These are phyloP conservation scores for Vigna nakashimae DNA, from an alignment of 306 rosid genomes.

Conservation along the genomic window DNA sequence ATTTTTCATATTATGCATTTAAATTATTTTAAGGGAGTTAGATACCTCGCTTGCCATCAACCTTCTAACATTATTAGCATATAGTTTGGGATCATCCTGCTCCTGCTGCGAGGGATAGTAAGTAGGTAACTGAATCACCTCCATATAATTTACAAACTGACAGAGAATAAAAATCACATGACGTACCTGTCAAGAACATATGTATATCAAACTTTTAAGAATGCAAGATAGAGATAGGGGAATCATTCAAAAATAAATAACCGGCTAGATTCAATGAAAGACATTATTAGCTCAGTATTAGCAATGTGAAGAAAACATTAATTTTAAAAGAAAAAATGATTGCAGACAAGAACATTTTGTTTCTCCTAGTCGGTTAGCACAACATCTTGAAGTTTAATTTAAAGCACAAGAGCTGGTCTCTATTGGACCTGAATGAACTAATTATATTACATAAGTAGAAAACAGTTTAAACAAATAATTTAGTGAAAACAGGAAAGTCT, in stretches of 20 bases:
- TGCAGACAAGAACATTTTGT: constrained; percentile 15
- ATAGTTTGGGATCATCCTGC: constrained; percentile 79
- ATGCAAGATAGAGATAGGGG: neutral
- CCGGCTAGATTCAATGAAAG: constrained; percentile 9
- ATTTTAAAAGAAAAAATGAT: neutral
- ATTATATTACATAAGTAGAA: constrained; percentile 13
- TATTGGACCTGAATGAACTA: neutral
- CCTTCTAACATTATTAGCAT: constrained; percentile 72
- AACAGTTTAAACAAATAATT: neutral
- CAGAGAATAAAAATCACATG: constrained; percentile 83
- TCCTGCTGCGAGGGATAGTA: constrained; percentile 81
- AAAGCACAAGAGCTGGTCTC: neutral
- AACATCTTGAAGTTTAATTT: constrained; percentile 6
- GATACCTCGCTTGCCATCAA: constrained; percentile 90
- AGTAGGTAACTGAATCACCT: constrained; percentile 74
- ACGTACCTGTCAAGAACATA: constrained; percentile 65
- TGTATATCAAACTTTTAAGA: constrained; percentile 13
- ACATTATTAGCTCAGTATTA: constrained; percentile 8
- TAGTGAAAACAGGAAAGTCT: constrained; percentile 30
- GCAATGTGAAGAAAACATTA: constrained; percentile 6
- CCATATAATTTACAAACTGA: constrained; percentile 85
- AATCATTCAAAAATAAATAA: constrained; percentile 3
- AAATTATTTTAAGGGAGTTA: constrained; percentile 8
- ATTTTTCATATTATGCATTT: neutral
- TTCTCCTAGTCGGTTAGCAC: constrained; percentile 11